These are phyloP conservation scores for Eucalyptus urophylla DNA, from an alignment of 345 rosid genomes.

Conservation along the genomic window DNA sequence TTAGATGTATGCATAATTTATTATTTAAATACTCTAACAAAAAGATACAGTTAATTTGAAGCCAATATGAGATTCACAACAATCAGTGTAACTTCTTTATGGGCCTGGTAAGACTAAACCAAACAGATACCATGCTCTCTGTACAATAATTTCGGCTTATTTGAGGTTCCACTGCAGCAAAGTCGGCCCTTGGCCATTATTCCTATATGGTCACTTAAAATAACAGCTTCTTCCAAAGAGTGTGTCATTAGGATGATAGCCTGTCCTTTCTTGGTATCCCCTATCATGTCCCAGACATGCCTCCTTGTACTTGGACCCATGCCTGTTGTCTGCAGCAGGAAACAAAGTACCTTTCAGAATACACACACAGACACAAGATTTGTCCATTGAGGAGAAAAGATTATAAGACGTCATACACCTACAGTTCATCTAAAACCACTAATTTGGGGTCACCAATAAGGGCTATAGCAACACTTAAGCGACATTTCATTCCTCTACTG, in stretches of 20 bases:
- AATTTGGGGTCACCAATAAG: slow-evolving; percentile 83
- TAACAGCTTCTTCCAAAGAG: slow-evolving; percentile 96
- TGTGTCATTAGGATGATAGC: slow-evolving; percentile 83
- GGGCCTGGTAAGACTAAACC: background rate
- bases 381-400: background rate
- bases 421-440: slow-evolving; percentile 83
- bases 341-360: background rate
- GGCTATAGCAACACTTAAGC: slow-evolving; percentile 88
- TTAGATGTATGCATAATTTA: too few species aligned
- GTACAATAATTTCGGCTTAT: background rate
- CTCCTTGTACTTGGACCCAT: slow-evolving; percentile 95
- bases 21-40: too few species aligned
- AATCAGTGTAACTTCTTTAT: background rate
- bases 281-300: slow-evolving; percentile 93
- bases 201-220: slow-evolving; percentile 80
- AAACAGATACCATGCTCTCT: background rate
- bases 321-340: slow-evolving; percentile 61
- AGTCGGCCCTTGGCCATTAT: slow-evolving; percentile 97
- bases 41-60: background rate
- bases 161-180: slow-evolving; percentile 75
- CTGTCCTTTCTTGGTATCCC: slow-evolving; percentile 71
- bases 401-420: background rate
- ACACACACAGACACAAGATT: background rate
- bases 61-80: background rate
- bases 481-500: slow-evolving; percentile 97